Percentiles rank a stretch among this genome's conserved stretches.
Evolutionary conservation across 2,329 filamentous ascomycete species (phyloP).

Genomic region (Fusarium sp.): DNA sequence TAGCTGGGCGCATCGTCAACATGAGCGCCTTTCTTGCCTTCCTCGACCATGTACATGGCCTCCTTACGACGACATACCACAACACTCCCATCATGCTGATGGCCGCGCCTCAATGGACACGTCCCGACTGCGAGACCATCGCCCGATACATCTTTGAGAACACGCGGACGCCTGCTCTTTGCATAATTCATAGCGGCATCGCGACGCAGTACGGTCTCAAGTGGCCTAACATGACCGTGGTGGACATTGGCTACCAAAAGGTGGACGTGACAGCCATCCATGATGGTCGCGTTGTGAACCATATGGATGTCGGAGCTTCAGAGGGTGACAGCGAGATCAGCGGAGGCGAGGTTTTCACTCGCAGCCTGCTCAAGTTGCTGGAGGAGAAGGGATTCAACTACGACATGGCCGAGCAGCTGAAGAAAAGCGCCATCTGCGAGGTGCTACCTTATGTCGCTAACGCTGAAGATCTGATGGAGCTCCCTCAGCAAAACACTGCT

Average conservation of each 20-base stretch:
- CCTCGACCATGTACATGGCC: conserved; percentile 88
- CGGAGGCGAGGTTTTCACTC: conserved; percentile 88
- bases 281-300: conserved; percentile 78
- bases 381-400: conserved; percentile 64
- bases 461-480: conserved; percentile 56
- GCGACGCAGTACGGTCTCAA: conserved; percentile 86
- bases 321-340: conserved; percentile 63
- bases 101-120: conserved; percentile 87
- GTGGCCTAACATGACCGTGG: conserved; percentile 77
- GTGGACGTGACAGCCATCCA: conserved; percentile 90
- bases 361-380: conserved; percentile 72
- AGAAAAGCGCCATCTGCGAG: conserved; percentile 71
- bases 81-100: conserved; percentile 95
- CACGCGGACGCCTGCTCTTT: conserved; percentile 91
- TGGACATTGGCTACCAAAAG: conserved; percentile 92
- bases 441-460: conserved; percentile 65
- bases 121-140: conserved; percentile 83
- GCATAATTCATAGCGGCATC: conserved; percentile 85
- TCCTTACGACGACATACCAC: conserved; percentile 89
- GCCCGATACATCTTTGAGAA: conserved; percentile 97
- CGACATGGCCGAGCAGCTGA: conserved; percentile 75
- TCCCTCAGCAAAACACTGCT: conserved; percentile 54
- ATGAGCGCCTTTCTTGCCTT: conserved; percentile 95
- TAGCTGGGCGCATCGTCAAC: conserved; percentile 81
- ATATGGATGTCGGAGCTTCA: conserved; percentile 66